phyloP scores from a whole-genome alignment of 2,329 filamentous ascomycete species.

The Exophiala sp. region DNA sequence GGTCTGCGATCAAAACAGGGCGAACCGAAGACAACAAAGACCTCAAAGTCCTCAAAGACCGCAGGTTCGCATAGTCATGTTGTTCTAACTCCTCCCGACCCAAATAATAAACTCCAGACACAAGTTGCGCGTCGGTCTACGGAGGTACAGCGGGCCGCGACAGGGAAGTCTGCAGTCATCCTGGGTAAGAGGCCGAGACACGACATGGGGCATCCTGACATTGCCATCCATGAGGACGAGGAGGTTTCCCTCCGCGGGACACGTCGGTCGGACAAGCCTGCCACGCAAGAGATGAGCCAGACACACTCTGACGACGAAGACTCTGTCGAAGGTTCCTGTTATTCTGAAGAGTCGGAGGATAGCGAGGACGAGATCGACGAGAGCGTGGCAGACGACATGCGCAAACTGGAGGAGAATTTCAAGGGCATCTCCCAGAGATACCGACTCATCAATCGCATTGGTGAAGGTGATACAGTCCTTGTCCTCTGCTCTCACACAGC shows the following conservation, averaged over 20 bases:
- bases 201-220: slow-evolving; percentile 24
- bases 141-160: slow-evolving; percentile 15
- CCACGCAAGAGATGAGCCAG: slow-evolving; percentile 15
- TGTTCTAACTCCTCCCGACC: slow-evolving; percentile 7
- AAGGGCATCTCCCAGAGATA: slow-evolving; percentile 77
- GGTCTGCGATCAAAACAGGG: slow-evolving; percentile 18
- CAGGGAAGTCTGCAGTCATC: slow-evolving; percentile 12
- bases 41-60: slow-evolving; percentile 1
- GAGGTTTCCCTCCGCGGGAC: slow-evolving; percentile 7
- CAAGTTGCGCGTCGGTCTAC: slow-evolving; percentile 6
- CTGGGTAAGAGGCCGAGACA: slow-evolving; percentile 17
- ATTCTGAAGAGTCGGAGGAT: slow-evolving; percentile 31
- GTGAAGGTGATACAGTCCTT: slow-evolving; percentile 63
- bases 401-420: slow-evolving; percentile 73
- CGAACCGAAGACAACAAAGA: slow-evolving; percentile 5
- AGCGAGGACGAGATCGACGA: slow-evolving; percentile 41
- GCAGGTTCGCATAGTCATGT: slow-evolving; percentile 3
- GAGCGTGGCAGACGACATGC: slow-evolving; percentile 75
- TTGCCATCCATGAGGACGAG: slow-evolving; percentile 27
- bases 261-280: slow-evolving; percentile 1
- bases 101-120: background rate
- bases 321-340: slow-evolving; percentile 20
- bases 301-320: slow-evolving; percentile 34
- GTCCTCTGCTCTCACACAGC: slow-evolving; percentile 8
- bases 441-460: slow-evolving; percentile 90